A percentile compares a stretch with the other conserved stretches of the same genome.
phyloP scores from a whole-genome alignment of 2,329 filamentous ascomycete genomes.

The Phoma sp. region DNA sequence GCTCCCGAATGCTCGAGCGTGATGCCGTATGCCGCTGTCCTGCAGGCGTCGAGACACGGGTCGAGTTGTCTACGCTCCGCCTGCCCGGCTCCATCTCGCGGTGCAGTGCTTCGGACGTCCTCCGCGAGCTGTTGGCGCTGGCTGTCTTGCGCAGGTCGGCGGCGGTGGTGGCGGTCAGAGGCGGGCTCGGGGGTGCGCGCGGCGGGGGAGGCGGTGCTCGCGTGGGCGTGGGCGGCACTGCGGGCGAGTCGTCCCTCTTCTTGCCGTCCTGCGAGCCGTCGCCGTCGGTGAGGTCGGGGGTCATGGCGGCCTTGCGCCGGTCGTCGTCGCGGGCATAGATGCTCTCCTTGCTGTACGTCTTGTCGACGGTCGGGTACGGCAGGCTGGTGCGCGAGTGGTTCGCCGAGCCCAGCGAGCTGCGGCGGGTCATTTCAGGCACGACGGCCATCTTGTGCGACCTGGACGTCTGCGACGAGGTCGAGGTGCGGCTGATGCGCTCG shows the following conservation, averaged over 20 bases:
- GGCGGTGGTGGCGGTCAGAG: conserved; percentile 52
- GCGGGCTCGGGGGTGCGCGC: conserved; percentile 57
- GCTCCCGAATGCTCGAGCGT: conserved; percentile 53
- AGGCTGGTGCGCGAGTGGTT: conserved; percentile 54
- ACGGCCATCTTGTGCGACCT: conserved; percentile 48
- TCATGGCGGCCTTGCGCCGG: conserved; percentile 41
- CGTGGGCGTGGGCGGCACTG: conserved; percentile 22
- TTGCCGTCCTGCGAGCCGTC: conserved; percentile 40
- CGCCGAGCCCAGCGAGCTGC: conserved; percentile 44
- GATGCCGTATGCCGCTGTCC: conserved; percentile 48
- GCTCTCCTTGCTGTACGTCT: conserved; percentile 88
- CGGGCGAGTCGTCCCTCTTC: conserved; percentile 24
- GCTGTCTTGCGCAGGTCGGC: conserved; percentile 54
- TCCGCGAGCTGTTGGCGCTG: conserved; percentile 55
- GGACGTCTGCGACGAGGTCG: conserved; percentile 36
- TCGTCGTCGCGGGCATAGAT: conserved; percentile 65
- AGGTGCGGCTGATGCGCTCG: conserved; percentile 37
- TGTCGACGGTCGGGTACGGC: conserved; percentile 85
- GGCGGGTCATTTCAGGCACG: conserved; percentile 58
- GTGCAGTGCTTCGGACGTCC: conserved; percentile 44
- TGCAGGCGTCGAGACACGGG: conserved; percentile 45
- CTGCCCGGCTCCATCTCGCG: conserved; percentile 50
- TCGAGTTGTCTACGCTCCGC: conserved; percentile 52
- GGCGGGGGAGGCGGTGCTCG: conserved; percentile 30
- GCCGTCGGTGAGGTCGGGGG: conserved; percentile 54